phyloP scores from a whole-genome alignment of 1,139 yeast species.

The Ogataea hybrid region DNA sequence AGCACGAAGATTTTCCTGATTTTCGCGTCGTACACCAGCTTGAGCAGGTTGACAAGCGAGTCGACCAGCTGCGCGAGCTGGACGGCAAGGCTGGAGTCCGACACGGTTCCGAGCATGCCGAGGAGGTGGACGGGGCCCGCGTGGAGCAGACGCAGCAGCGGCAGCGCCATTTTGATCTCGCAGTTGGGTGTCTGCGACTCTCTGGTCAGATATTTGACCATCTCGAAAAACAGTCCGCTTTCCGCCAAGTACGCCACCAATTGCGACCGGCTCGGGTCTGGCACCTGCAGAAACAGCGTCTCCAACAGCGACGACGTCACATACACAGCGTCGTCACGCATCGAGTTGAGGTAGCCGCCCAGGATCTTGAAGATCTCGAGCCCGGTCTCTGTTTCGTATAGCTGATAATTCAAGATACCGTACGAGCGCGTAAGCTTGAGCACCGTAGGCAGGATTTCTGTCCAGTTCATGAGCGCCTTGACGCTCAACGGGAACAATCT shows the following conservation, averaged over 20 bases:
- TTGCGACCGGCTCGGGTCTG: conserved; percentile 24
- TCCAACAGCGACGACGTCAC: conserved; percentile 60
- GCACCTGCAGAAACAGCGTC: conserved; percentile 40
- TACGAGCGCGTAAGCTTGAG: conserved; percentile 73
- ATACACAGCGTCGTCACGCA: conserved; percentile 71
- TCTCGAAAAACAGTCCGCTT: conserved; percentile 47
- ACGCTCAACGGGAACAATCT: conserved; percentile 46
- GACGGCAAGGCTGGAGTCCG: conserved; percentile 14
- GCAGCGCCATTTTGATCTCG: conserved; percentile 54
- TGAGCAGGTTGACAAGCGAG: conserved; percentile 19
- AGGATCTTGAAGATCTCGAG: conserved; percentile 49
- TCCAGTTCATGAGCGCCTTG: conserved; percentile 55
- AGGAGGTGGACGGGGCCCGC: conserved; percentile 20
- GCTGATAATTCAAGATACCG: conserved; percentile 52
- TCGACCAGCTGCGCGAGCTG: conserved; percentile 17
- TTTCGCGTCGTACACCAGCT: conserved; percentile 28
- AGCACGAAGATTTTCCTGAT: conserved; percentile 28
- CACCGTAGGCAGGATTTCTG: conserved; percentile 73
- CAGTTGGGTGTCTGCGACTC: conserved; percentile 48
- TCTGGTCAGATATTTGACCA: conserved; percentile 47
- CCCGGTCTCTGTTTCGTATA: conserved; percentile 39
- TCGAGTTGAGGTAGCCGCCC: conserved; percentile 52
- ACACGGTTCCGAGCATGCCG: conserved; percentile 15
- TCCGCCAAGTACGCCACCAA: conserved; percentile 40
- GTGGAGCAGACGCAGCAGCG: conserved; percentile 38